Evolutionary conservation across 331 rosid species (phyloP).

Genomic region (Arachis monticola): DNA sequence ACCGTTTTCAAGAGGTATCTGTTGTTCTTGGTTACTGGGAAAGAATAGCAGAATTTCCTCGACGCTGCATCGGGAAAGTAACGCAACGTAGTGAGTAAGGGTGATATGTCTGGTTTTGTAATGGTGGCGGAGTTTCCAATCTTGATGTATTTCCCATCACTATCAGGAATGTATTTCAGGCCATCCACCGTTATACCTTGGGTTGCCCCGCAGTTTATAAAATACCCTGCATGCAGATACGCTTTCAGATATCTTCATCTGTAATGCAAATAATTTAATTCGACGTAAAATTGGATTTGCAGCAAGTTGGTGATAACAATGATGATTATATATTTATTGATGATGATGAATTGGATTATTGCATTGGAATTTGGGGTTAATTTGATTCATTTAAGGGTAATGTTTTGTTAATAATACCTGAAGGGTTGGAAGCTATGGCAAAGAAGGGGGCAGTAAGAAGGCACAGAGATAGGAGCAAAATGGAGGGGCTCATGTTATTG

Average conservation of each 20-base stretch:
- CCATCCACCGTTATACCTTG: slow-evolving; percentile 42
- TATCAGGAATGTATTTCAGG: slow-evolving; percentile 59
- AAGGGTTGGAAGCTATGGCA: slow-evolving; percentile 39
- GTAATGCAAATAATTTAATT: too few relatives aligned
- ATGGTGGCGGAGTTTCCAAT: slow-evolving; percentile 55
- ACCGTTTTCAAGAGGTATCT: slow-evolving; percentile 69
- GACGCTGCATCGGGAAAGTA: slow-evolving; percentile 65
- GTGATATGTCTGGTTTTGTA: slow-evolving; percentile 48
- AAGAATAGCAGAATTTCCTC: slow-evolving; percentile 63
- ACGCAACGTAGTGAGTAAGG: slow-evolving; percentile 67
- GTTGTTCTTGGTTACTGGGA: slow-evolving; percentile 58
- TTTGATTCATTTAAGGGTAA: not conserved
- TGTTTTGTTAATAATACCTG: slow-evolving; percentile 44
- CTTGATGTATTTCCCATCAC: slow-evolving; percentile 59
- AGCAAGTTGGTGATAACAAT: too few relatives aligned
- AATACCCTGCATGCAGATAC: slow-evolving; percentile 57
- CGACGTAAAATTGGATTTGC: too few relatives aligned
- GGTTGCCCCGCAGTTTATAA: slow-evolving; percentile 62
- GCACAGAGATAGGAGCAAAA: slow-evolving; percentile 69
- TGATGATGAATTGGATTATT: not conserved
- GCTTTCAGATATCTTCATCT: too few relatives aligned
- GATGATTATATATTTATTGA: too few relatives aligned
- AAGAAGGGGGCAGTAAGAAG: slow-evolving; percentile 56
- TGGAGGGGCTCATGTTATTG: slow-evolving; percentile 60
- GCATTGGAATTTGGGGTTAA: not conserved